Evolutionary conservation across 495 filamentous ascomycete species (phyloP).

Genomic region (Aspergillus carlsbadensis): DNA sequence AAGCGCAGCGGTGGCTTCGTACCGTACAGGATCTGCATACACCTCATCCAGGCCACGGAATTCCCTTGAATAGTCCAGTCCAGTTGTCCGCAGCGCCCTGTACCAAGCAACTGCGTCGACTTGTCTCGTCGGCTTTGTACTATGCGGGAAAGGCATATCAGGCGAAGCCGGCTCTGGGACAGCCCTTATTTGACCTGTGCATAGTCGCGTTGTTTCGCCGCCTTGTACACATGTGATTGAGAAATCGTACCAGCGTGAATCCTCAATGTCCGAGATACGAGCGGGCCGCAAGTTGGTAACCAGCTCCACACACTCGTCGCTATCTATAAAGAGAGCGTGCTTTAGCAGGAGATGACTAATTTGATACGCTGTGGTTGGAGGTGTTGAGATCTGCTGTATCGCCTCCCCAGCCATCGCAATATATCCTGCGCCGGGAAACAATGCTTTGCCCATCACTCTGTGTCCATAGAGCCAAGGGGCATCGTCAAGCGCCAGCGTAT

Average conservation of each 20-base stretch:
- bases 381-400: slow-evolving; percentile 19
- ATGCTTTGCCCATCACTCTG: slow-evolving; percentile 30
- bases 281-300: slow-evolving; percentile 37
- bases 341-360: not conserved
- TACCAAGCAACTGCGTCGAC: slow-evolving; percentile 33
- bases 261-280: slow-evolving; percentile 30
- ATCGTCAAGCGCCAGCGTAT: slow-evolving; percentile 33
- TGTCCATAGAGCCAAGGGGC: slow-evolving; percentile 54
- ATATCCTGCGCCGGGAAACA: slow-evolving; percentile 49
- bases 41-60: slow-evolving; percentile 29
- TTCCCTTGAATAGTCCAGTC: slow-evolving; percentile 36
- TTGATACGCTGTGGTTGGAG: not conserved
- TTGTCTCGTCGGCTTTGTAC: not conserved
- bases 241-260: slow-evolving; percentile 46
- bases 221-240: slow-evolving; percentile 23
- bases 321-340: not conserved
- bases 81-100: slow-evolving; percentile 26
- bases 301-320: slow-evolving; percentile 29
- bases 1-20: slow-evolving; percentile 22
- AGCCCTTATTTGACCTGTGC: not conserved
- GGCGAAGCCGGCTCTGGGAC: not conserved
- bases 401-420: slow-evolving; percentile 51
- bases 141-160: not conserved
- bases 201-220: not conserved
- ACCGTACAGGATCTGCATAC: slow-evolving; percentile 19